A percentile compares a stretch with the other conserved stretches of the same genome.
Conservation (phyloP, 805 yeast species). For the Hagleromyces aurorensis region DNA sequence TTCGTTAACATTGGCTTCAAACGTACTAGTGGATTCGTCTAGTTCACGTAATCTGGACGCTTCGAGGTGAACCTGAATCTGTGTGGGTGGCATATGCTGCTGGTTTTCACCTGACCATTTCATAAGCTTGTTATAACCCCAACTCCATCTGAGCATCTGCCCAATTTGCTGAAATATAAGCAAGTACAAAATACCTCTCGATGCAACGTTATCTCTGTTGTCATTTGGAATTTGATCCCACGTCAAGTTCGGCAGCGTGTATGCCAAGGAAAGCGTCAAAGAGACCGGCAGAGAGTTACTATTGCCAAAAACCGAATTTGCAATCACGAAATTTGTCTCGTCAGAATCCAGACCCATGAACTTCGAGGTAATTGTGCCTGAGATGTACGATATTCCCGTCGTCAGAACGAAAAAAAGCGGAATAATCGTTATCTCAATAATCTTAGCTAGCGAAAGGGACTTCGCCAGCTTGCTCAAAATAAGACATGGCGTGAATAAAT, state of each 20-base stretch:
- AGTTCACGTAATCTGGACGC: slow-evolving; percentile 6
- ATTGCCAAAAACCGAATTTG: slow-evolving; percentile 95
- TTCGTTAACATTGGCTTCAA: background rate
- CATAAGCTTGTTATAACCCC: slow-evolving; percentile 73
- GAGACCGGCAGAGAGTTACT: slow-evolving; percentile 94
- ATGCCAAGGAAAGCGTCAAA: slow-evolving; percentile 68
- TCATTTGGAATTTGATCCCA: slow-evolving; percentile 72
- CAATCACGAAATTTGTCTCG: slow-evolving; percentile 86
- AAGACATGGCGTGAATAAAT: slow-evolving; percentile 90
- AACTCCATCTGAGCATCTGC: slow-evolving; percentile 76
- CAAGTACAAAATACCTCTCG: slow-evolving; percentile 68
- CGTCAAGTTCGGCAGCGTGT: slow-evolving; percentile 63
- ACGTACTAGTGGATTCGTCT: background rate
- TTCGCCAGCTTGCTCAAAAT: slow-evolving; percentile 76
- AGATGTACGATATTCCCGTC: slow-evolving; percentile 64
- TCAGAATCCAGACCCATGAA: slow-evolving; percentile 54
- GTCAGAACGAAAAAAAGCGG: slow-evolving; percentile 79
- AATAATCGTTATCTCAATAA: slow-evolving; percentile 72
- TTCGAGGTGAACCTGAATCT: slow-evolving; percentile 14
- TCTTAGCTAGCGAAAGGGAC: slow-evolving; percentile 61
- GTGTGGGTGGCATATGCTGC: slow-evolving; percentile 27
- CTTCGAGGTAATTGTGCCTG: slow-evolving; percentile 50
- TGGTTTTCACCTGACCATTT: slow-evolving; percentile 36
- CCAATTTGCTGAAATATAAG: slow-evolving; percentile 77
- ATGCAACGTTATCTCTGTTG: slow-evolving; percentile 59